These are phyloP conservation scores for Plasmodium billcollinsi DNA, from an alignment of 169 alveolate species.

Conservation along the genomic window DNA sequence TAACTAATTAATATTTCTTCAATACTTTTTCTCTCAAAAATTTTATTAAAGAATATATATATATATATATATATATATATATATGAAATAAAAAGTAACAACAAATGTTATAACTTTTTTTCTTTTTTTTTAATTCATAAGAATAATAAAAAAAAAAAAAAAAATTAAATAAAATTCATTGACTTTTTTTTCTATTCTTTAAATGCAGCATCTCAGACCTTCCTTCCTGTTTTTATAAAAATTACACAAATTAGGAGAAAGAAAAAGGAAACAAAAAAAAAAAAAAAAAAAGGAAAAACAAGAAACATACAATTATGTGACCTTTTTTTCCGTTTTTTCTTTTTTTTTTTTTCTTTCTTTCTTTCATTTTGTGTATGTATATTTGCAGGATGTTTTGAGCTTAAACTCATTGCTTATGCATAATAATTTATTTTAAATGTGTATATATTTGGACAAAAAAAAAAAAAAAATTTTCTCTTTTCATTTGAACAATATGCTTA, in stretches of 20 bases:
- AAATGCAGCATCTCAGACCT: slow-evolving; percentile 78
- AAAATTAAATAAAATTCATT: slow-evolving; percentile 17
- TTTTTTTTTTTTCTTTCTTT: not conserved
- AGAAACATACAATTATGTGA: not conserved
- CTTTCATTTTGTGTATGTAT: slow-evolving; percentile 67
- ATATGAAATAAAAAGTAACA: not conserved
- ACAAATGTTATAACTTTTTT: too few species aligned
- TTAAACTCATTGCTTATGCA: slow-evolving; percentile 71
- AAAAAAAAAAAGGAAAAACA: not conserved
- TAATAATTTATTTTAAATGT: not conserved
- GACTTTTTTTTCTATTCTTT: slow-evolving; percentile 34
- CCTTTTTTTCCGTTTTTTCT: not conserved
- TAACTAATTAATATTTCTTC: slow-evolving; percentile 76
- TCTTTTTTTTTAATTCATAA: too few species aligned
- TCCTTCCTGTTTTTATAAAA: slow-evolving; percentile 76
- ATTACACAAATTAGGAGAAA: slow-evolving; percentile 55
- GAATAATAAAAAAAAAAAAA: not conserved
- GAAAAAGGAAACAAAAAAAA: slow-evolving; percentile 8
- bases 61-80: slow-evolving; percentile 4
- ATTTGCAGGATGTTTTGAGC: slow-evolving; percentile 80
- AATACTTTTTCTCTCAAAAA: slow-evolving; percentile 76
- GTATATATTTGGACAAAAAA: too few species aligned
- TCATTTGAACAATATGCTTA: too few species aligned
- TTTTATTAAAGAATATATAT: slow-evolving; percentile 36
- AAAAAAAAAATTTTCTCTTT: too few species aligned